phyloP scores from a whole-genome alignment of 768 basidiomycete genomes.

The Hortiboletus flavorubellus region DNA sequence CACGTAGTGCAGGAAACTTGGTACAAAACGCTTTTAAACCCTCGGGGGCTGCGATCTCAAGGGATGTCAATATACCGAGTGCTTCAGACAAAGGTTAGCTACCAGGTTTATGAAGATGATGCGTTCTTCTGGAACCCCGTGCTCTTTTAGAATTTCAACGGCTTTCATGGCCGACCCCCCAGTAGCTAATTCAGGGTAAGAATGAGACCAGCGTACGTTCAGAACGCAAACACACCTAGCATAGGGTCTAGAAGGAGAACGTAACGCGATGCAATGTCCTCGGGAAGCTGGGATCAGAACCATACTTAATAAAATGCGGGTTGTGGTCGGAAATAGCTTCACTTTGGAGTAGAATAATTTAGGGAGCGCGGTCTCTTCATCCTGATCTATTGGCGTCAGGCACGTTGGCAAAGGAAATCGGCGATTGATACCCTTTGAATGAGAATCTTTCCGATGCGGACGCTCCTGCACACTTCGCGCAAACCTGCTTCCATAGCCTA shows the following conservation, averaged over 20 bases:
- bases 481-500: slow-evolving; percentile 98
- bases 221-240: slow-evolving; percentile 61
- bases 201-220: neutral
- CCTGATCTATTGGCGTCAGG: slow-evolving; percentile 42
- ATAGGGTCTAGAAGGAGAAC: slow-evolving; percentile 96
- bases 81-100: neutral
- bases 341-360: slow-evolving; percentile 93
- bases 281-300: slow-evolving; percentile 61
- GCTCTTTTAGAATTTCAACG: slow-evolving; percentile 87
- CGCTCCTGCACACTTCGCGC: slow-evolving; percentile 90
- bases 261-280: slow-evolving; percentile 88
- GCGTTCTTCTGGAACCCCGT: slow-evolving; percentile 90
- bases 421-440: slow-evolving; percentile 78
- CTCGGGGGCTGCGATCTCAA: slow-evolving; percentile 84
- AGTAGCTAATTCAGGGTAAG: slow-evolving; percentile 52
- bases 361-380: slow-evolving; percentile 90
- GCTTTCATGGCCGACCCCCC: slow-evolving; percentile 98
- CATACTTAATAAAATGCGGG: no score
- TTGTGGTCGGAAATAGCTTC: neutral
- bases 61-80: neutral
- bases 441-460: slow-evolving; percentile 95
- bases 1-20: slow-evolving; percentile 70
- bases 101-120: slow-evolving; percentile 95
- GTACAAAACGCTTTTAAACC: slow-evolving; percentile 79
- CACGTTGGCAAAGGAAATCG: neutral